Evolutionary conservation across 768 basidiomycete genomes (phyloP).

Genomic region (Boletus eberwhitei): DNA sequence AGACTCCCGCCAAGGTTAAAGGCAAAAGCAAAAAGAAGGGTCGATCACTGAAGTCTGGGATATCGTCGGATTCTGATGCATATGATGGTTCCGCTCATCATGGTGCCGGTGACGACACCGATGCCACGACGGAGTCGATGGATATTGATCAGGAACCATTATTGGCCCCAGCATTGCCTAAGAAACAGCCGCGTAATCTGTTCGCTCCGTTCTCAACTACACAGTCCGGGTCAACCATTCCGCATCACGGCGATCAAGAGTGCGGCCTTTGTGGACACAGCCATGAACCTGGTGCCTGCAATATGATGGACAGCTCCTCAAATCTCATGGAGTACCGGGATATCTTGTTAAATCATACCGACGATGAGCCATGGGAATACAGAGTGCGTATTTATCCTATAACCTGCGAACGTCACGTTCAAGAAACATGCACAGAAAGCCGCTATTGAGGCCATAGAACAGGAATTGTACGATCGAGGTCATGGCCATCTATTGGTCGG

Average conservation of each 20-base stretch:
- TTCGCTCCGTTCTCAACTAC: background rate
- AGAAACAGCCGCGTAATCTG: conserved; percentile 4
- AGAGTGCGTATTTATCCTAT: conserved; percentile 43
- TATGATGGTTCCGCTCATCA: conserved; percentile 27
- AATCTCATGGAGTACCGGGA: conserved; percentile 68
- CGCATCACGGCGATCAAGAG: conserved; percentile 6
- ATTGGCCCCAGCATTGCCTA: background rate
- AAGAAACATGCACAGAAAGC: conserved; percentile 41
- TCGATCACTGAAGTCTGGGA: conserved; percentile 27
- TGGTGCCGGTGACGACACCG: conserved; percentile 20
- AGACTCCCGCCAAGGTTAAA: conserved; percentile 37
- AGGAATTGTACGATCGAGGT: conserved; percentile 54
- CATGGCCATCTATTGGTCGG: conserved; percentile 53
- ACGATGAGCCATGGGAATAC: conserved; percentile 63
- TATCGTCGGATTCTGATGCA: conserved; percentile 41
- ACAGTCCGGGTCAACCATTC: conserved; percentile 2
- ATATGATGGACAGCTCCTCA: conserved; percentile 62
- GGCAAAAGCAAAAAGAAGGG: conserved; percentile 35
- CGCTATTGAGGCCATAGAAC: conserved; percentile 70
- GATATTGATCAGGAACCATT: conserved; percentile 5
- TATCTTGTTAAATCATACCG: conserved; percentile 60
- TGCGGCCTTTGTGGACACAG: conserved; percentile 63
- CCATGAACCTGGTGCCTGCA: conserved; percentile 52
- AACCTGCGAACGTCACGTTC: conserved; percentile 5
- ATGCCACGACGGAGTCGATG: conserved; percentile 27